phyloP scores from a whole-genome alignment of 495 filamentous ascomycete genomes.

The Astrothelium macrocarpum region DNA sequence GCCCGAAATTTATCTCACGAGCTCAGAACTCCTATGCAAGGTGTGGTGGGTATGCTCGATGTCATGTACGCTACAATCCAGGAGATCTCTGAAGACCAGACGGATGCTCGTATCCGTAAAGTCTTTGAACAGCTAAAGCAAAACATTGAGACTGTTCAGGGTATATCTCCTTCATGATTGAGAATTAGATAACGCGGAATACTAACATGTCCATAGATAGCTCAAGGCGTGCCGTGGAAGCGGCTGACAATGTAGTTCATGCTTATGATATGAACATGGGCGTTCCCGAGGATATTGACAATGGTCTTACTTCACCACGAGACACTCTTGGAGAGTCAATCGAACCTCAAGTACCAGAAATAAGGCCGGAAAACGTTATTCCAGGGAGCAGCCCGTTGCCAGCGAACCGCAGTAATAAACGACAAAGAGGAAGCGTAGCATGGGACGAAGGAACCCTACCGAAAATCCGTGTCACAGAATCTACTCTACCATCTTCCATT shows the following conservation, averaged over 20 bases:
- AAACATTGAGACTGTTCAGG: conserved; percentile 70
- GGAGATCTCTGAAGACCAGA: conserved; percentile 53
- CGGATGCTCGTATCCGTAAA: conserved; percentile 39
- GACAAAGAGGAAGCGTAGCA: conserved; percentile 22
- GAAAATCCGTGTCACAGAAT: not conserved
- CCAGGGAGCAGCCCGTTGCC: conserved; percentile 24
- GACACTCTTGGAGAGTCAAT: conserved; percentile 7
- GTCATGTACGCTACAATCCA: conserved; percentile 74
- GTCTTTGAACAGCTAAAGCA: conserved; percentile 58
- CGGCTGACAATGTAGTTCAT: conserved; percentile 77
- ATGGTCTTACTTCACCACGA: conserved; percentile 3
- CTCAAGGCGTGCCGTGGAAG: conserved; percentile 67
- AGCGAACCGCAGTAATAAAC: conserved; percentile 20
- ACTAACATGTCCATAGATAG: conserved; percentile 43
- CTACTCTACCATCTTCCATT: not conserved
- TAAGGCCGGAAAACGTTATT: conserved; percentile 27
- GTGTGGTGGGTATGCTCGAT: conserved; percentile 76
- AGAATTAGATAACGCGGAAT: not conserved
- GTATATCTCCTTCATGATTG: conserved; percentile 27
- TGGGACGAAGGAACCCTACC: conserved; percentile 1
- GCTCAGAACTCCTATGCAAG: conserved; percentile 75
- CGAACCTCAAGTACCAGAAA: conserved; percentile 11
- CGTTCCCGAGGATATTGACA: conserved; percentile 48
- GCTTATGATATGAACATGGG: conserved; percentile 84
- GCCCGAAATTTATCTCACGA: conserved; percentile 73